These are phyloP conservation scores for Acidomyces sp. DNA, from an alignment of 495 filamentous ascomycete species.

Conservation along the genomic window DNA sequence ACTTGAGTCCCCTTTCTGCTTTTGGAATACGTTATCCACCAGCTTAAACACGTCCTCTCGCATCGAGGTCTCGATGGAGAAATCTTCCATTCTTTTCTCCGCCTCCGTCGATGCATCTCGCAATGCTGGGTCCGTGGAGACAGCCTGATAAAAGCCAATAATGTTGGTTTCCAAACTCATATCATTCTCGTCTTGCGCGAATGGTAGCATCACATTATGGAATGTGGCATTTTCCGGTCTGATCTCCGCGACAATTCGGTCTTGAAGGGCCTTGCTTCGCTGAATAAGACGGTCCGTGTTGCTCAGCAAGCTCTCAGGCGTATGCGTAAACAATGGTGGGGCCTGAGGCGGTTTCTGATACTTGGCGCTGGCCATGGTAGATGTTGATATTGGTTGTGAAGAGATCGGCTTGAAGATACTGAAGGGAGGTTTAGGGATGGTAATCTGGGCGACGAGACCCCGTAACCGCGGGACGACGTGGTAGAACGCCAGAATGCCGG, in stretches of 20 bases:
- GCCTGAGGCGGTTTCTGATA: slow-evolving; percentile 66
- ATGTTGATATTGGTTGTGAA: slow-evolving; percentile 39
- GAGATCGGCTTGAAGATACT: slow-evolving; percentile 8
- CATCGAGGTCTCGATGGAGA: slow-evolving; percentile 52
- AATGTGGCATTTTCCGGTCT: slow-evolving; percentile 41
- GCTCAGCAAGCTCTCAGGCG: slow-evolving; percentile 56
- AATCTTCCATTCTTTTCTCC: slow-evolving; percentile 54
- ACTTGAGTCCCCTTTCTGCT: slow-evolving; percentile 35
- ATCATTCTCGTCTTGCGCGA: slow-evolving; percentile 36
- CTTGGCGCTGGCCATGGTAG: slow-evolving; percentile 53
- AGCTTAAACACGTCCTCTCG: slow-evolving; percentile 54
- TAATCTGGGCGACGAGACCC: slow-evolving; percentile 42
- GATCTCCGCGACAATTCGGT: slow-evolving; percentile 59
- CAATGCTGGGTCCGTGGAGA: slow-evolving; percentile 29
- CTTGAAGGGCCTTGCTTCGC: slow-evolving; percentile 52
- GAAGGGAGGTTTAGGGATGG: slow-evolving; percentile 14
- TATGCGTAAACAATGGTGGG: slow-evolving; percentile 76
- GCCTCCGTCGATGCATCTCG: slow-evolving; percentile 54
- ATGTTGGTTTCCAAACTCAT: slow-evolving; percentile 30
- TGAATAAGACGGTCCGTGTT: slow-evolving; percentile 67
- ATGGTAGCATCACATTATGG: slow-evolving; percentile 31
- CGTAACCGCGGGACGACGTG: slow-evolving; percentile 51
- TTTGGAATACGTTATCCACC: slow-evolving; percentile 47
- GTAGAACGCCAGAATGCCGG: slow-evolving; percentile 67
- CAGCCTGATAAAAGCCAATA: slow-evolving; percentile 38